A percentile compares a stretch with the other conserved stretches of the same genome.
phyloP scores from a whole-genome alignment of 176 grass and related monocot genomes.

The Saccharum officinarum region DNA sequence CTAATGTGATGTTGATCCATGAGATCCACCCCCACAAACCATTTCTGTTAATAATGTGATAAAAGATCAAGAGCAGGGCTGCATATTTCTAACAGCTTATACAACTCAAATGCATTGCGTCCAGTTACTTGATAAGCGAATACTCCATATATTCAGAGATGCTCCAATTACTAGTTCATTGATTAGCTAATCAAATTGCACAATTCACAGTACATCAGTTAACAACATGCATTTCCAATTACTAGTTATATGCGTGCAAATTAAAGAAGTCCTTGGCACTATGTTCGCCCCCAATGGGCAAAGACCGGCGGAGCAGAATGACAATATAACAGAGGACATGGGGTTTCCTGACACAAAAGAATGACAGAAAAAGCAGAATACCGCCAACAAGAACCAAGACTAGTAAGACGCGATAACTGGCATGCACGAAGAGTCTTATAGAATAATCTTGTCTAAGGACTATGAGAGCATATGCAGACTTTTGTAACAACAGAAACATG shows the following conservation, averaged over 20 bases:
- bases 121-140: too few species aligned
- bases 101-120: too few species aligned
- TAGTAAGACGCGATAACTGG: too few species aligned
- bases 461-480: neutral
- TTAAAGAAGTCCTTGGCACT: neutral
- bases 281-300: neutral
- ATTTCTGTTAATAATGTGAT: too few species aligned
- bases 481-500: neutral
- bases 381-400: neutral
- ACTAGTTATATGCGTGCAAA: neutral
- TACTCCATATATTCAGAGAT: too few species aligned
- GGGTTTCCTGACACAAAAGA: conserved; percentile 24
- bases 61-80: too few species aligned
- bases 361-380: conserved; percentile 1
- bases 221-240: too few species aligned
- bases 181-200: neutral
- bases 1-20: too few species aligned
- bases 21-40: too few species aligned
- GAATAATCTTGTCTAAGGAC: neutral
- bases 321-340: neutral
- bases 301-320: neutral
- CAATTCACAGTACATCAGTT: neutral
- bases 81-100: too few species aligned
- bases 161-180: neutral
- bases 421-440: neutral